Evolutionary conservation across 2,329 filamentous ascomycete genomes (phyloP), one percentile per base, ranked within the genome.

Genomic region (Tolypocladium tropicale): DNA sequence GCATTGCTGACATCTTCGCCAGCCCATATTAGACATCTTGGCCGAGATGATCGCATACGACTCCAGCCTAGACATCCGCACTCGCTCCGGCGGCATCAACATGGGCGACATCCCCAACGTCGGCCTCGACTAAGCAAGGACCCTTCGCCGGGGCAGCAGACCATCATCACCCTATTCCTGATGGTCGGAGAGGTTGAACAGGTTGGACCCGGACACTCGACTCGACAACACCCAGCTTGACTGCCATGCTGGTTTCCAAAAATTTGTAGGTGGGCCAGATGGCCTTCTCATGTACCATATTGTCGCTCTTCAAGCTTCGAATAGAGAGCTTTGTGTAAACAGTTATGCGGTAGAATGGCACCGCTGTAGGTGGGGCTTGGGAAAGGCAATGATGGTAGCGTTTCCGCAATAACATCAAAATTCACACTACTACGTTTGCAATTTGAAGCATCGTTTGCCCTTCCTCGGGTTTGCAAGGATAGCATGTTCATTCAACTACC

Each of bases 1-100:
- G 28, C 23, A 12, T 52, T 14, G 32, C 52, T 52, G 49, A 54
- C 55, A 55, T 12, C 53, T 18, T 51, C 23, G 43, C 37, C 62
- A 94, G 88, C 85, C 92, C 60, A 89, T 97, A 66, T 85, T 99
- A 65, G 93, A 99, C 73, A 86, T 97, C 65, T 85, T 99, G 60
- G 94, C 94, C 63, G 90, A 96, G 77, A 96, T 99, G 90, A 96
- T 99, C 68, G 93, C 92, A 61, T 84, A 92, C 72, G 94, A 97
- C 76, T 83, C 87, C 60, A 84, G 78, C 61, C 76, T 90, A 63
- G 82, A 86, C 63, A 78, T 89, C 60, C 82, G 74, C 57, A 62
- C 72, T 54, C 68, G 67, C 56, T 65, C 70, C 54, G 60, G 68
- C 56, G 61, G 69, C 59, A 70, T 75, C 61, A 76, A 76, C 70